Percentiles rank a stretch among this genome's conserved stretches.
Conservation (phyloP, 2,329 filamentous ascomycete species). For the Fusarium begoniae region DNA sequence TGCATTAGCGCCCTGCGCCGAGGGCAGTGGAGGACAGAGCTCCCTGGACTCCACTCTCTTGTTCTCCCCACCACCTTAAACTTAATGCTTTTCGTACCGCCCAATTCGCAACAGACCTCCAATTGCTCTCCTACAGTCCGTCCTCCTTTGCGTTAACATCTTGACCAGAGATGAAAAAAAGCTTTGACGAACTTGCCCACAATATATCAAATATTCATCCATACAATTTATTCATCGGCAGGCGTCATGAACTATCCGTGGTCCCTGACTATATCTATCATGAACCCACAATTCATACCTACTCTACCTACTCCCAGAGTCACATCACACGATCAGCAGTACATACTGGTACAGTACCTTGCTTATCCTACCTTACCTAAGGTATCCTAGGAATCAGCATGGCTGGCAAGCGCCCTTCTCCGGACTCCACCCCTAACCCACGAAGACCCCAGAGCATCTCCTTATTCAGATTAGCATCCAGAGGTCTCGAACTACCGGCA, state of each 20-base stretch:
- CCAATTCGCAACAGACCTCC: conserved; percentile 9
- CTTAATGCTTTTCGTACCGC: background rate
- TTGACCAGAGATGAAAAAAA: background rate
- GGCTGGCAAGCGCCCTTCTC: conserved; percentile 11
- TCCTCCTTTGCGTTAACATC: background rate
- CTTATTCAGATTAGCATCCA: conserved; percentile 11
- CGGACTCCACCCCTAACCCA: conserved; percentile 20
- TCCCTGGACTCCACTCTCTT: conserved; percentile 1
- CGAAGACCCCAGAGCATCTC: conserved; percentile 8
- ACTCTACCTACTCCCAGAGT: background rate
- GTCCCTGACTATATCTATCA: background rate
- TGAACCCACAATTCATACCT: background rate
- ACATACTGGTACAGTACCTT: background rate
- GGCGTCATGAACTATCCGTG: background rate
- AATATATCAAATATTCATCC: background rate
- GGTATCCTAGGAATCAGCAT: conserved; percentile 1
- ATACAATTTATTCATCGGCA: background rate
- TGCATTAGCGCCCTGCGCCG: conserved; percentile 39
- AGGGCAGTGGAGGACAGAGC: conserved; percentile 1
- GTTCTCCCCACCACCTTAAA: conserved; percentile 16
- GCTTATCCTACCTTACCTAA: background rate
- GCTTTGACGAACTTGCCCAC: background rate
- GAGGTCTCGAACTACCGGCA: conserved; percentile 22
- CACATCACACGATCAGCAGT: conserved; percentile 15
- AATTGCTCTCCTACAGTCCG: background rate